Base-by-base conservation (phyloP, 192 early-diverging fungal genomes). In the Martensiomyces pterosporus region DNA sequence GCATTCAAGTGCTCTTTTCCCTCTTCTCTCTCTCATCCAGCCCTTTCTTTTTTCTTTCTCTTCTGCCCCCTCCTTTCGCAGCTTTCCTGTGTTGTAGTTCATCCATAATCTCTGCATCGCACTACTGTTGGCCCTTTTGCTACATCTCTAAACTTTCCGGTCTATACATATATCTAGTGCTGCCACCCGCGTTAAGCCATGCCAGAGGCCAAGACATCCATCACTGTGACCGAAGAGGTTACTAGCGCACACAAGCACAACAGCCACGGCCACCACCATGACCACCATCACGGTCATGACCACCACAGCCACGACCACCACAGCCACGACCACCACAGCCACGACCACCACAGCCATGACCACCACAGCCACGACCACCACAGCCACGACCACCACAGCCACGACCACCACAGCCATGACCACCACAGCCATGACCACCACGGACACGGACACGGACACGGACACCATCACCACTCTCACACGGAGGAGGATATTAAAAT, bases 371-470 rank as follows among this genome's bases (percentile, higher is more conserved):
- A 41, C 49, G 19, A 60, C 0, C 36, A 47, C 7, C n/a, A n/a
- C n/a, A n/a, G n/a, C n/a, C n/a, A n/a, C n/a, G 19, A 60, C 0
- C 36, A 47, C 7, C 56, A 59, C 27, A 23, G 13, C 14, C 51
- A 62, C n/a, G 34, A 35, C 1, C 59, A 62, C 25, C 59, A 62
- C 25, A 17, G 35, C 10, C 51, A 44, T 32, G 12, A 32, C 12
- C 29, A 32, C 35, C 41, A 39, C 22, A 33, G 21, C 46, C 29
- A 47, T 39, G 24, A 42, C n/a, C 8, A 22, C 27, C 55, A 57
- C 55, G 10, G 3, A 9, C 55, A 55, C 32, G 49, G 27, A 10
- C 46, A 47, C 19, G 10, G 14, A 15, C 35, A 47, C 26, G 18
- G 10, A 12, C 50, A 54, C 39, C 5, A 14, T 26, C 41, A 52